Percentiles rank a stretch among this genome's conserved stretches.
Conservation (phyloP, 805 yeast genomes). For the Saturnispora dispora region DNA sequence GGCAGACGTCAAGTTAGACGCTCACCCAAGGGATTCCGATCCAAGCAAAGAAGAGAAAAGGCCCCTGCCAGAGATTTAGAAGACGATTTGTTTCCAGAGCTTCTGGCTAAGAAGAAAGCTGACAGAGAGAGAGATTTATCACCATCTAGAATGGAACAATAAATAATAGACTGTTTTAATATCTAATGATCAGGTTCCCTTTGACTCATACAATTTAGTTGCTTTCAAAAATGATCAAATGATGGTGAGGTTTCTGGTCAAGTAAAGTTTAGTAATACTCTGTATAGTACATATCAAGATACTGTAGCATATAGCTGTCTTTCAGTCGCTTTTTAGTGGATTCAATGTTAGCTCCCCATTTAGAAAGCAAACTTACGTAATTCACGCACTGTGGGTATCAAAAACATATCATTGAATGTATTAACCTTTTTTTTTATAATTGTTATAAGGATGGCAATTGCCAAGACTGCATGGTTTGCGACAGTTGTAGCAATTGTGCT, state of each 20-base stretch:
- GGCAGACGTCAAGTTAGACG: not conserved
- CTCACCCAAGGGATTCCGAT: conserved; percentile 7
- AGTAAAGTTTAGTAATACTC: not conserved
- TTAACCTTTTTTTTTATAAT: not conserved
- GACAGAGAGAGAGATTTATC: conserved; percentile 4
- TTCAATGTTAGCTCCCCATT: not conserved
- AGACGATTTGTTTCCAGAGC: conserved; percentile 32
- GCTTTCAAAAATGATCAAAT: not conserved
- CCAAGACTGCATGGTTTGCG: conserved; percentile 18
- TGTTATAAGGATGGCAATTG: conserved; percentile 1
- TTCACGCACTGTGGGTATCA: not conserved
- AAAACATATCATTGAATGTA: not conserved
- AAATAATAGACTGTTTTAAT: no score
- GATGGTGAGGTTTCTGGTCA: not conserved
- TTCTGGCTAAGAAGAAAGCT: conserved; percentile 18
- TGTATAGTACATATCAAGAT: not conserved
- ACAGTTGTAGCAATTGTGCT: conserved; percentile 35
- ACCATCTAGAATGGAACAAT: conserved; percentile 5
- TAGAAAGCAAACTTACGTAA: not conserved
- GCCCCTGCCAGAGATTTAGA: conserved; percentile 16
- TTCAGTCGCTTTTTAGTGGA: not conserved
- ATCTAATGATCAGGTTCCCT: no score
- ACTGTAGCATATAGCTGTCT: not conserved
- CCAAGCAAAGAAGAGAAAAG: conserved; percentile 12
- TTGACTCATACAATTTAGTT: not conserved